phyloP scores from a whole-genome alignment of 1,139 yeast species.

The Pichia kudriavzevii region DNA sequence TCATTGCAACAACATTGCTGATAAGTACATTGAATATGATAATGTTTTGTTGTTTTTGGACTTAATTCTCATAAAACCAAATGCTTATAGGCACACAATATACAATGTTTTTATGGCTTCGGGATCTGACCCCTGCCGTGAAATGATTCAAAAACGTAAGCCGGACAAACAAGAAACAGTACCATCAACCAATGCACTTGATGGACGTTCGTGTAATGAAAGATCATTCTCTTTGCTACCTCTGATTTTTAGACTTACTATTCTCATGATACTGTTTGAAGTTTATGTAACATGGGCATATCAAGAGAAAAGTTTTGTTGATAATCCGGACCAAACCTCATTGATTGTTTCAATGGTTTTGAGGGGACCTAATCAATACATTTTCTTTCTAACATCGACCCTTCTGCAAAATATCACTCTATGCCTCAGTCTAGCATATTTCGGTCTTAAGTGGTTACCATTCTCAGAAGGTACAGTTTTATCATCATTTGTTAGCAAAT shows the following conservation, averaged over 20 bases:
- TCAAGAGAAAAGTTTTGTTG: constrained; percentile 52
- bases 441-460: constrained; percentile 10
- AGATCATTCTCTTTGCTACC: constrained; percentile 8
- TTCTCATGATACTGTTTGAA: constrained; percentile 72
- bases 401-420: constrained; percentile 48
- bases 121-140: neutral
- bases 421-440: constrained; percentile 41
- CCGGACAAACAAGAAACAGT: neutral
- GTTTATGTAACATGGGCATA: constrained; percentile 90
- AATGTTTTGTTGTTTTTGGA: constrained; percentile 78
- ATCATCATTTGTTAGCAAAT: neutral
- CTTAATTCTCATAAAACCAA: constrained; percentile 71
- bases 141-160: neutral
- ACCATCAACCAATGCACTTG: no score
- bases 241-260: constrained; percentile 38
- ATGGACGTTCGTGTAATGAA: no score
- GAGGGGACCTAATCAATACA: constrained; percentile 49
- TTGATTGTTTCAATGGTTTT: constrained; percentile 25
- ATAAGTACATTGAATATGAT: constrained; percentile 88
- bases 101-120: constrained; percentile 40
- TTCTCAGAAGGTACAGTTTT: neutral
- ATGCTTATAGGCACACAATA: constrained; percentile 84
- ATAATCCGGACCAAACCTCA: constrained; percentile 20
- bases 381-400: constrained; percentile 57
- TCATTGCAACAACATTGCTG: constrained; percentile 67